Conservation (phyloP, 495 filamentous ascomycete genomes). For the Aspergillus panamensis region DNA sequence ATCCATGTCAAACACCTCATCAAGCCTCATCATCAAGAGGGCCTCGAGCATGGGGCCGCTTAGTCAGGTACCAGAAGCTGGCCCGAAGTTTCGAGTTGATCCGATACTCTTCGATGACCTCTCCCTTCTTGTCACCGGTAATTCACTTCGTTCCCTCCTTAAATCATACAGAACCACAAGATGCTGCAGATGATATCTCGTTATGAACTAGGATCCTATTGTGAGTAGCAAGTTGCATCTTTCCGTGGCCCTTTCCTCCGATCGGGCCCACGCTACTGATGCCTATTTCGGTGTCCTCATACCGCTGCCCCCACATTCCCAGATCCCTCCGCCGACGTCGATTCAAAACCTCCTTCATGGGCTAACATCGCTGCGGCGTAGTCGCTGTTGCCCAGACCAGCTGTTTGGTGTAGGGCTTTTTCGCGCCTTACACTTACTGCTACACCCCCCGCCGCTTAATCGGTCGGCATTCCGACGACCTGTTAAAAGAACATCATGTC, state of each 20-base stretch:
- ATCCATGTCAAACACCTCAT: neutral
- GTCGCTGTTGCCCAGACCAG: slow-evolving; percentile 37
- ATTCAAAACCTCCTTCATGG: slow-evolving; percentile 34
- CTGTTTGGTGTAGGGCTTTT: slow-evolving; percentile 34
- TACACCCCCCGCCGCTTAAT: slow-evolving; percentile 14
- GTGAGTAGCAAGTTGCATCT: slow-evolving; percentile 29
- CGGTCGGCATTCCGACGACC: slow-evolving; percentile 17
- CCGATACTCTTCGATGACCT: slow-evolving; percentile 12
- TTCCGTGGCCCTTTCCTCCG: neutral
- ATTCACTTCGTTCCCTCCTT: slow-evolving; percentile 5
- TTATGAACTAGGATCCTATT: slow-evolving; percentile 29
- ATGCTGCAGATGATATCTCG: slow-evolving; percentile 41
- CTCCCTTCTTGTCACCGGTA: slow-evolving; percentile 2
- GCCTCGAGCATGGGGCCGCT: slow-evolving; percentile 12
- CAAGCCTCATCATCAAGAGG: neutral
- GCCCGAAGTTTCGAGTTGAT: slow-evolving; percentile 24
- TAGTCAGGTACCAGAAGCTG: slow-evolving; percentile 21
- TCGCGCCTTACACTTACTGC: slow-evolving; percentile 14
- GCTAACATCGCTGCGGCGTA: slow-evolving; percentile 31
- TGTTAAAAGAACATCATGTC: slow-evolving; percentile 32
- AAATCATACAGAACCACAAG: slow-evolving; percentile 23
- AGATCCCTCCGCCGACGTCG: slow-evolving; percentile 26
- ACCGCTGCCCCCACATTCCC: slow-evolving; percentile 39
- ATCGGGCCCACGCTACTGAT: slow-evolving; percentile 4
- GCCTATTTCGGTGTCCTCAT: slow-evolving; percentile 13